Evolutionary conservation across 1,139 yeast genomes (phyloP).

Genomic region (Yamadazyma jaroonii): DNA sequence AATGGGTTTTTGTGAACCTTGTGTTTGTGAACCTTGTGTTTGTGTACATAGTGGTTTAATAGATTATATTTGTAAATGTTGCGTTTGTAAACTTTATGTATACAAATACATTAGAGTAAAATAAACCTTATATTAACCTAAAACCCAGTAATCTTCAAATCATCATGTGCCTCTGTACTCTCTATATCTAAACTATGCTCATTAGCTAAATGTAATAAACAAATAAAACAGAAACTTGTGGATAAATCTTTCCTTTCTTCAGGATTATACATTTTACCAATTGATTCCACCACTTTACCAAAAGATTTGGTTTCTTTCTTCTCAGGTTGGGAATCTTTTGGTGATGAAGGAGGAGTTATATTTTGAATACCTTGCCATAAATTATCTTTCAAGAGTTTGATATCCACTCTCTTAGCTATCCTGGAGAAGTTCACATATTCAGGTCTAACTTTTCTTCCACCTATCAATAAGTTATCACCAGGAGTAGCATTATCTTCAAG

Average conservation of each 20-base stretch:
- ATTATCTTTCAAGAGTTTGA: constrained; percentile 74
- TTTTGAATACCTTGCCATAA: constrained; percentile 63
- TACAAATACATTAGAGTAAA: no score
- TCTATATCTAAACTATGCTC: constrained; percentile 76
- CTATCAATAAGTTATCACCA: constrained; percentile 26
- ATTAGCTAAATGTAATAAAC: constrained; percentile 82
- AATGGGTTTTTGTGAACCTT: no score
- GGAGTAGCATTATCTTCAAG: constrained; percentile 16
- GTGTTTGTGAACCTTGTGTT: no score
- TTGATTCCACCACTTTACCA: constrained; percentile 46
- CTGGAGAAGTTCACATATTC: constrained; percentile 74
- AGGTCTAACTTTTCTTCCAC: constrained; percentile 45
- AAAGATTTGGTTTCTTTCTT: constrained; percentile 23
- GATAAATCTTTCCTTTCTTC: constrained; percentile 66
- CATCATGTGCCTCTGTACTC: constrained; percentile 54
- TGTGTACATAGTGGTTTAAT: no score
- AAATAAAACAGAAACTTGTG: constrained; percentile 84
- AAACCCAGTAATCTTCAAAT: constrained; percentile 51
- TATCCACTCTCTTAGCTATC: constrained; percentile 83
- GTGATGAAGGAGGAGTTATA: constrained; percentile 8
- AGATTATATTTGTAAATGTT: no score
- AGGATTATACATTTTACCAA: constrained; percentile 51
- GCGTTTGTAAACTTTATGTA: no score
- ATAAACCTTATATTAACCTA: constrained; percentile 8
- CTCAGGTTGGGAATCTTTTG: constrained; percentile 8